Conservation (phyloP, 768 basidiomycete genomes). For the Calocybe indica region DNA sequence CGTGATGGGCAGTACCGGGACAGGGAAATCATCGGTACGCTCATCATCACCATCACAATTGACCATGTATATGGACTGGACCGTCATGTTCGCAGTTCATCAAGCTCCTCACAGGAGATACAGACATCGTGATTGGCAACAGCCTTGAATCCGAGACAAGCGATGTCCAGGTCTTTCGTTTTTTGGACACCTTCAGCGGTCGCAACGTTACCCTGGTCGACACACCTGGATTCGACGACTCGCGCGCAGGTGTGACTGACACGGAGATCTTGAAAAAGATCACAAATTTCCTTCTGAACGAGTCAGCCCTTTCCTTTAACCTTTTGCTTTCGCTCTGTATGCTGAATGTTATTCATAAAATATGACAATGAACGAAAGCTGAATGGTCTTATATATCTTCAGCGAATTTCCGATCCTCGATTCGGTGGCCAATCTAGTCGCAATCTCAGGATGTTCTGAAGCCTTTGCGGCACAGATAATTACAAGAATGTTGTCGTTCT, state of each 20-base stretch:
- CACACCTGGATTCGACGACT: conserved; percentile 15
- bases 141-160: conserved; percentile 16
- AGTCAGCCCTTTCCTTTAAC: neutral
- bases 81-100: conserved; percentile 12
- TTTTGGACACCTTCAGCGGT: conserved; percentile 5
- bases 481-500: conserved; percentile 6
- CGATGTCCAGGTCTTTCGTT: conserved; percentile 12
- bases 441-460: conserved; percentile 6
- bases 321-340: too few species aligned
- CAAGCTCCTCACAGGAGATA: conserved; percentile 8
- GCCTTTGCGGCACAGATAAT: conserved; percentile 2
- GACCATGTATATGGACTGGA: neutral
- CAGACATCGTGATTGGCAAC: conserved; percentile 14
- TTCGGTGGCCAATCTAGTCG: neutral
- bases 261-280: conserved; percentile 3
- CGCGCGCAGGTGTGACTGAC: neutral
- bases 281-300: neutral
- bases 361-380: conserved; percentile 1
- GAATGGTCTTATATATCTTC: conserved; percentile 4
- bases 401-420: conserved; percentile 3
- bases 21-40: conserved; percentile 24
- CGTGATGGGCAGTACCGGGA: conserved; percentile 23
- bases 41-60: neutral
- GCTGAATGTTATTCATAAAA: neutral
- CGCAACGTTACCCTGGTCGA: conserved; percentile 15